Conservation (phyloP, 768 basidiomycete species). For the Xerocomus brunneocitrinus region DNA sequence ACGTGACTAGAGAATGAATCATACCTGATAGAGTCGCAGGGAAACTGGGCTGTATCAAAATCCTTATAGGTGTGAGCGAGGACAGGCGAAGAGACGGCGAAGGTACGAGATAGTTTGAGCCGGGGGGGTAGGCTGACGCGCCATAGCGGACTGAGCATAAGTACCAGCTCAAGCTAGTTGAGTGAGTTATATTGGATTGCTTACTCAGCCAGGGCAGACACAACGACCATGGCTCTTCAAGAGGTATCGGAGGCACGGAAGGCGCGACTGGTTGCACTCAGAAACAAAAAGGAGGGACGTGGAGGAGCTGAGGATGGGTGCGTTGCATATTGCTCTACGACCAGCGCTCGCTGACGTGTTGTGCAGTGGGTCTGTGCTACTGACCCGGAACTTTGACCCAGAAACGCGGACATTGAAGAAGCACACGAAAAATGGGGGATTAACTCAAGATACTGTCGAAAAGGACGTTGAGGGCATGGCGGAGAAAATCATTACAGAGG, state of each 20-base stretch:
- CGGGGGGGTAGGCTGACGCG: conserved; percentile 6
- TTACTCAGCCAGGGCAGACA: conserved; percentile 31
- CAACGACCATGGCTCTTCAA: conserved; percentile 54
- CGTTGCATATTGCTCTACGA: conserved; percentile 19
- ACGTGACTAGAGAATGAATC: conserved; percentile 2
- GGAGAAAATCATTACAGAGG: conserved; percentile 79
- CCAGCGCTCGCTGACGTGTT: conserved; percentile 10
- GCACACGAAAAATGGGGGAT: conserved; percentile 50
- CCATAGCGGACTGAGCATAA: conserved; percentile 22
- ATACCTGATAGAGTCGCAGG: conserved; percentile 67
- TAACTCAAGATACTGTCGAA: conserved; percentile 83
- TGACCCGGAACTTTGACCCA: conserved; percentile 86
- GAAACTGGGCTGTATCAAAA: conserved; percentile 57
- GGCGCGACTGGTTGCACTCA: conserved; percentile 71
- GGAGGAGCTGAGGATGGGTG: conserved; percentile 38
- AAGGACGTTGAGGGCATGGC: conserved; percentile 78
- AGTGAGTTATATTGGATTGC: neutral
- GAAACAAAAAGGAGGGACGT: conserved; percentile 65
- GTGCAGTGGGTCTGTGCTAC: conserved; percentile 47
- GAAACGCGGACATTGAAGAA: conserved; percentile 76
- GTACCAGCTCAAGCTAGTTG: too few species aligned
- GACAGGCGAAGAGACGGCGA: conserved; percentile 30
- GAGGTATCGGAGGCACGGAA: conserved; percentile 80
- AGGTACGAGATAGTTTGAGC: conserved; percentile 11
- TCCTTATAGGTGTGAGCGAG: conserved; percentile 28